Evolutionary conservation across 31 red algal species (phyloP), one percentile per base, ranked within the genome.

Genomic region (Endocladia muricata): DNA sequence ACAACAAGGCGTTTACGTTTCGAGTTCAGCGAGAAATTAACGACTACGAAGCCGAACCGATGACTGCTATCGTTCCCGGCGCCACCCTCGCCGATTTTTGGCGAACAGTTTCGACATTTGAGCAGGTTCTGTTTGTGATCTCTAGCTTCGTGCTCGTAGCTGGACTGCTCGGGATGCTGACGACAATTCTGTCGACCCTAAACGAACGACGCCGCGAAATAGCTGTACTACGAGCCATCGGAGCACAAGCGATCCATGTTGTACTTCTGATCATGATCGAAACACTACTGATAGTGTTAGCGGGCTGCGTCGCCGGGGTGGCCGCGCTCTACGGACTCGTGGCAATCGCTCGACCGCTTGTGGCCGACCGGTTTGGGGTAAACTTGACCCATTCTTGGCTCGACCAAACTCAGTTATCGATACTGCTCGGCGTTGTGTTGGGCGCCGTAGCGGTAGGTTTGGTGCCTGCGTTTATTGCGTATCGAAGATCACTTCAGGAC

Each of bases 151-250:
- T 70, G 8, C 13, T 70, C 26, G 32, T 70, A 21, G 8, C 38
- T 9, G 32, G 66, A 13, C 15, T 70, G 66, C 6, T 70, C 37
- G 37, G 37, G 15, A 7, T 70, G 66, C 29, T 70, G 37, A 48
- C 66, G 13, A 7, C 26, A 15, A 39, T 70, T 8, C 66, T 70
- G 13, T 8, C 66, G 15, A 47, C 13, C 13, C 66, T 70, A 26
- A 70, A 70, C 66, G 66, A 70, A 70, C 66, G 66, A 11, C 66
- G 66, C 32, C 66, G 66, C 8, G 66, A 70, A 47, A 70, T 70
- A 17, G 66, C 66, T 26, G 32, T 70, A 11, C 37, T 70, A 6
- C 66, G 66, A 8, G 8, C 66, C 37, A 25, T 47, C 32, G 66
- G 66, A 7, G 66, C 66, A 21, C 66, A 37, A 39, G 13, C 66